Conservation (phyloP, 257 asterid genomes). For the Jasminum sambac region DNA sequence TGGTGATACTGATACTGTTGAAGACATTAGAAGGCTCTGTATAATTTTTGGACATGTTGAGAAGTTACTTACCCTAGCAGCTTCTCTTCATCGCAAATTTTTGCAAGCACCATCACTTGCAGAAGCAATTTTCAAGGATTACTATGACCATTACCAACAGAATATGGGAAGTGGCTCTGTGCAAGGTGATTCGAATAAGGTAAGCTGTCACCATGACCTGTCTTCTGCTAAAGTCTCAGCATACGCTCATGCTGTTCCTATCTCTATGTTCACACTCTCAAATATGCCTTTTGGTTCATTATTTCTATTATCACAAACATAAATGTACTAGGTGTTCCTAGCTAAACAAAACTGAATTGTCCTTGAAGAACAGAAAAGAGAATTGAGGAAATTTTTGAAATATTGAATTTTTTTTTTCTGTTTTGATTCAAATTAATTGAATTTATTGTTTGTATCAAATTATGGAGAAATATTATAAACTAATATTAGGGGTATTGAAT, state of each 20-base stretch:
- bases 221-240: background rate
- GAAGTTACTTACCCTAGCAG: slow-evolving; percentile 65
- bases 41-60: slow-evolving; percentile 70
- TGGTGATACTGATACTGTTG: slow-evolving; percentile 50
- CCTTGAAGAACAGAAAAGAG: too few species aligned
- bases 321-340: background rate
- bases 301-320: background rate
- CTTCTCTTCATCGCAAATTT: slow-evolving; percentile 79
- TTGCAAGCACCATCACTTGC: slow-evolving; percentile 69
- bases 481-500: too few species aligned
- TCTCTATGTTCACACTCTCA: background rate
- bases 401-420: too few species aligned
- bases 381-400: too few species aligned
- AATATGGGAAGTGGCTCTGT: slow-evolving; percentile 64
- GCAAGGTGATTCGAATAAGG: slow-evolving; percentile 46
- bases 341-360: background rate
- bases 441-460: too few species aligned
- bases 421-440: too few species aligned
- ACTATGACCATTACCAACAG: slow-evolving; percentile 60
- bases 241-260: background rate
- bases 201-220: slow-evolving; percentile 25
- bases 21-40: slow-evolving; percentile 68
- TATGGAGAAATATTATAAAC: too few species aligned
- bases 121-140: slow-evolving; percentile 65
- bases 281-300: background rate